Evolutionary conservation across 2,329 filamentous ascomycete genomes (phyloP).

Genomic region (Peltaster fructicola): DNA sequence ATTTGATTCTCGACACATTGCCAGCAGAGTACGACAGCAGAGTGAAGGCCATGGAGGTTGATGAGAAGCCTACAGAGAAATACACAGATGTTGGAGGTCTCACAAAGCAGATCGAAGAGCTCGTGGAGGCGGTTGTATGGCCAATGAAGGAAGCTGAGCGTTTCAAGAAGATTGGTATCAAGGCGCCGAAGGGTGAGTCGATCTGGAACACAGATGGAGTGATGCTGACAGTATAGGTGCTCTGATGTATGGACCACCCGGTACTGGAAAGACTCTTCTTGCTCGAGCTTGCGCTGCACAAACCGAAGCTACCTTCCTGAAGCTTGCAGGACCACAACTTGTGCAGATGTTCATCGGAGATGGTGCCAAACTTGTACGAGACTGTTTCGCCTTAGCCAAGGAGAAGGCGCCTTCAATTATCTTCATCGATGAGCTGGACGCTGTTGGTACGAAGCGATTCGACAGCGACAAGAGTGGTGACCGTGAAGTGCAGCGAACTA

Average conservation of each 20-base stretch:
- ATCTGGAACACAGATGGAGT: neutral
- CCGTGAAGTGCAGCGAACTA: constrained; percentile 94
- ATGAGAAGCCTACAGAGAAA: constrained; percentile 98
- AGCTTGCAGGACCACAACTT: constrained; percentile 89
- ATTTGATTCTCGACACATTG: constrained; percentile 87
- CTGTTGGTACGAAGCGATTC: constrained; percentile 90
- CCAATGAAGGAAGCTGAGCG: constrained; percentile 99
- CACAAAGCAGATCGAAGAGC: constrained; percentile 97
- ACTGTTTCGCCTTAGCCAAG: constrained; percentile 94
- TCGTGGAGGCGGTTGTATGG: constrained; percentile 97
- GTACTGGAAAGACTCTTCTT: constrained; percentile 79
- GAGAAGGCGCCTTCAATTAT: constrained; percentile 98
- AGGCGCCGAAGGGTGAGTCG: constrained; percentile 78
- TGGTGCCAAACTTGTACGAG: constrained; percentile 89
- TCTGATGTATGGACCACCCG: constrained; percentile 90
- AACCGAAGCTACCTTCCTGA: constrained; percentile 96
- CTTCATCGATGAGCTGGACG: constrained; percentile 99
- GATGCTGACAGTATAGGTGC: constrained; percentile 43
- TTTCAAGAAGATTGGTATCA: constrained; percentile 99
- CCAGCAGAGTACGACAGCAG: constrained; percentile 96
- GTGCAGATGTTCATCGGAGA: constrained; percentile 99
- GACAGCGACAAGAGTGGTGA: constrained; percentile 91
- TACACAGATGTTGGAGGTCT: constrained; percentile 95
- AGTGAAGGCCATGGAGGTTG: constrained; percentile 99
- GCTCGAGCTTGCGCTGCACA: constrained; percentile 93